Evolutionary conservation across 2,329 filamentous ascomycete genomes (phyloP).

Genomic region (Penicillium sp.): DNA sequence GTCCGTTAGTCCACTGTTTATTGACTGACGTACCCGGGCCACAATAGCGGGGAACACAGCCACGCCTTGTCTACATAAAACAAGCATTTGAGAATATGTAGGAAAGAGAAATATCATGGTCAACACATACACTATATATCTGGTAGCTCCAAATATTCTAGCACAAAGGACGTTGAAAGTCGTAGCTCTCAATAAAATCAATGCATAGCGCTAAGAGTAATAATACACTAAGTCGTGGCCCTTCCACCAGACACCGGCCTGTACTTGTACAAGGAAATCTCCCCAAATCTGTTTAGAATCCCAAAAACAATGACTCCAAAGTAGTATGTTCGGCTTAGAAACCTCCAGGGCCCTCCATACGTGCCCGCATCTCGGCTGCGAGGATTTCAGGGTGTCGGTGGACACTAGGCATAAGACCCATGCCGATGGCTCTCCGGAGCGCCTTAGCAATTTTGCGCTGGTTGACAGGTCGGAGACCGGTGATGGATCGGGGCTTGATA

Average conservation of each 20-base stretch:
- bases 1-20: constrained; percentile 17
- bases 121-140: background rate
- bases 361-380: constrained; percentile 38
- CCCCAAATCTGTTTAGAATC: constrained; percentile 1
- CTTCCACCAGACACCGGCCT: constrained; percentile 9
- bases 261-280: constrained; percentile 20
- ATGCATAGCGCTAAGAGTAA: constrained; percentile 23
- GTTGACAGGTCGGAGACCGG: constrained; percentile 81
- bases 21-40: constrained; percentile 22
- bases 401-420: constrained; percentile 89
- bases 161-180: background rate
- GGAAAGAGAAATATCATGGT: background rate
- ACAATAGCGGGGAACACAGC: constrained; percentile 17
- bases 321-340: constrained; percentile 11
- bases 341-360: constrained; percentile 24
- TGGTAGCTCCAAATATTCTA: background rate
- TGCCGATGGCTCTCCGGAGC: constrained; percentile 79
- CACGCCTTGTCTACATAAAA: constrained; percentile 2
- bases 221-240: constrained; percentile 22
- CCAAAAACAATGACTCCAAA: constrained; percentile 8
- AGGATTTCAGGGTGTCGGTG: constrained; percentile 85
- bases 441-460: constrained; percentile 93
- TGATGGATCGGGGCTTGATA: constrained; percentile 73
- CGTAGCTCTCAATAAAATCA: constrained; percentile 3
- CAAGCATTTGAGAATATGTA: background rate